Conservation (phyloP, 1,139 yeast genomes). For the Lodderomyces oxycetoniae region DNA sequence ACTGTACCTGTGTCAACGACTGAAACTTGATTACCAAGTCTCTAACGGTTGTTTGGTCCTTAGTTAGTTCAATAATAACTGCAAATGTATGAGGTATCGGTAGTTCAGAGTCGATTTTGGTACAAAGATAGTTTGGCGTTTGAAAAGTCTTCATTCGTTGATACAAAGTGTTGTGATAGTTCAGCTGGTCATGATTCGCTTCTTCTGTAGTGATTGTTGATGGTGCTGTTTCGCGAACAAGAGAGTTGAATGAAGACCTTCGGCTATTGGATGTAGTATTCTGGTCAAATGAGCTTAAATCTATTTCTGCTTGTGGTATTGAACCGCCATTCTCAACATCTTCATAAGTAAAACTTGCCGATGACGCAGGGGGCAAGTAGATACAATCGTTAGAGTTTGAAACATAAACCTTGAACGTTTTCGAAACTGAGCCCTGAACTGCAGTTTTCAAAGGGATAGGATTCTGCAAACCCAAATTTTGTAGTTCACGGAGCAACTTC, state of each 20-base stretch:
- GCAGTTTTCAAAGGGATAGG: conserved; percentile 35
- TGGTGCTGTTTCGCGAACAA: not conserved
- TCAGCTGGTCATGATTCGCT: not conserved
- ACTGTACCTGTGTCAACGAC: conserved; percentile 35
- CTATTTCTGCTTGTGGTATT: conserved; percentile 10
- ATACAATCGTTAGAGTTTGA: conserved; percentile 42
- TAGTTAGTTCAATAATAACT: conserved; percentile 36
- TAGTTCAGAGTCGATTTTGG: conserved; percentile 37
- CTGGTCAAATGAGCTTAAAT: not conserved
- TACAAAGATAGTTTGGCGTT: conserved; percentile 38
- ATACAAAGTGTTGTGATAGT: conserved; percentile 4
- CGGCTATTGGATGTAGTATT: not conserved
- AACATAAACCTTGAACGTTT: conserved; percentile 30
- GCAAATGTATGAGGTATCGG: conserved; percentile 48
- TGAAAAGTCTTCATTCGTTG: conserved; percentile 17
- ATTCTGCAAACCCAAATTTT: conserved; percentile 39
- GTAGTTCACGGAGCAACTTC: conserved; percentile 29
- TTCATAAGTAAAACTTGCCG: conserved; percentile 43
- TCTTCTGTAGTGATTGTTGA: not conserved
- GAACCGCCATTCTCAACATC: conserved; percentile 42
- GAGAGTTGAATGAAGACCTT: not conserved
- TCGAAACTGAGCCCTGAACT: conserved; percentile 22
- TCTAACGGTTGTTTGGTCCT: conserved; percentile 26
- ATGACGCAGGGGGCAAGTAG: conserved; percentile 38
- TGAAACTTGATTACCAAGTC: conserved; percentile 32